A percentile compares a stretch with the other conserved stretches of the same genome.
Conservation (phyloP, 2,329 filamentous ascomycete genomes). For the Ustulina deusta region DNA sequence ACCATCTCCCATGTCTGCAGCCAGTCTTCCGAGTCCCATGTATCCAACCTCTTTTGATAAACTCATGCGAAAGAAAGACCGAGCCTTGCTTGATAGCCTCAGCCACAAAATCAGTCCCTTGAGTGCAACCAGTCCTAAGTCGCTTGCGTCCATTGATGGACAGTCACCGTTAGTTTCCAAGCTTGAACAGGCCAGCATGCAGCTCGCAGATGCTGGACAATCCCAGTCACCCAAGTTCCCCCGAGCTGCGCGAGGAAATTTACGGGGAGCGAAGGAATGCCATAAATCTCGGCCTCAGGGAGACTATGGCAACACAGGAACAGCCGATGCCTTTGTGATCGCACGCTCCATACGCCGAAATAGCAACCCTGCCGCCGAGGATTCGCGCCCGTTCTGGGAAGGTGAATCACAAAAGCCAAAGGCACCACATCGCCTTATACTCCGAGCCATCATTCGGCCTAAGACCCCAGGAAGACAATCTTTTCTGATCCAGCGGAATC, state of each 20-base stretch:
- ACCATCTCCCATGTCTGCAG: constrained; percentile 50
- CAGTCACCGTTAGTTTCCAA: constrained; percentile 45
- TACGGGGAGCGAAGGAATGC: constrained; percentile 48
- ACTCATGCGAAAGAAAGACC: constrained; percentile 54
- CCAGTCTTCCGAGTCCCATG: constrained; percentile 52
- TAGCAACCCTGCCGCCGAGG: constrained; percentile 42
- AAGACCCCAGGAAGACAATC: constrained; percentile 56
- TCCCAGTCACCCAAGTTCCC: constrained; percentile 9
- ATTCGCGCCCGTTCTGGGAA: constrained; percentile 13
- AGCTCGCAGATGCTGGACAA: constrained; percentile 32
- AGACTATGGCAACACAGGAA: constrained; percentile 56
- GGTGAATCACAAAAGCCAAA: neutral
- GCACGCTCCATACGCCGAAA: constrained; percentile 56
- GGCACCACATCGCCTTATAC: constrained; percentile 47
- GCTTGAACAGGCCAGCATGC: constrained; percentile 47
- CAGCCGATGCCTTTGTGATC: constrained; percentile 60
- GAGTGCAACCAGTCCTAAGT: constrained; percentile 39
- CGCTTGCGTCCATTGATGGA: constrained; percentile 50
- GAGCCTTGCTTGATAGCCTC: constrained; percentile 52
- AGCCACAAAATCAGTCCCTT: constrained; percentile 46
- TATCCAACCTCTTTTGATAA: constrained; percentile 52
- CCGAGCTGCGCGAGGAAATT: neutral
- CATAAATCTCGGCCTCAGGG: neutral
- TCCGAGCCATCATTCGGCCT: constrained; percentile 61
- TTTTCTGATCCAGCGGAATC: constrained; percentile 62